phyloP scores from a whole-genome alignment of 768 basidiomycete genomes.

The Gloeophyllum trabeum region DNA sequence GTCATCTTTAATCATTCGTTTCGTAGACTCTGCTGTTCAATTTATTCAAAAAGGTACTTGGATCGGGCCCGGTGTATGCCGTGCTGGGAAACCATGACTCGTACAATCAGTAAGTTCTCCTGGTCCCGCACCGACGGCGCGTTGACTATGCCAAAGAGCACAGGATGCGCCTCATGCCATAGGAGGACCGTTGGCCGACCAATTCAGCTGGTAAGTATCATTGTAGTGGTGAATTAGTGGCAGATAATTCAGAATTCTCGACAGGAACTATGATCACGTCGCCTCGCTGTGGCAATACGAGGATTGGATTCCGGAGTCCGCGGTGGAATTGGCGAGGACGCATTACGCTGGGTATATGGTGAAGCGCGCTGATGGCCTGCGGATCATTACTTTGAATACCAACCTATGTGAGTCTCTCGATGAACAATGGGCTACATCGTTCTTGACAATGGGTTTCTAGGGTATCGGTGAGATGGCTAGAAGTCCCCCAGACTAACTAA shows the following conservation, averaged over 20 bases:
- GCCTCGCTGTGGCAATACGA: slow-evolving; percentile 62
- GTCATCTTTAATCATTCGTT: background rate
- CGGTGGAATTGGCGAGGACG: slow-evolving; percentile 42
- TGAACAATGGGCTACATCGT: slow-evolving; percentile 58
- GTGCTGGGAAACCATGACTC: slow-evolving; percentile 72
- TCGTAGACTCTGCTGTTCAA: slow-evolving; percentile 51
- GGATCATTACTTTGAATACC: slow-evolving; percentile 67
- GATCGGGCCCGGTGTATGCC: slow-evolving; percentile 60
- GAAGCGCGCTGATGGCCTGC: slow-evolving; percentile 49
- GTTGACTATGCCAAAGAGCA: slow-evolving; percentile 23
- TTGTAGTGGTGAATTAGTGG: too few relatives aligned
- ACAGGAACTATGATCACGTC: slow-evolving; percentile 71
- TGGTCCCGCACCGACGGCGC: background rate
- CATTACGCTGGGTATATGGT: slow-evolving; percentile 73
- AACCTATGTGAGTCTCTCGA: slow-evolving; percentile 36
- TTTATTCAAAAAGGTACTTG: slow-evolving; percentile 49
- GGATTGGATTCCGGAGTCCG: slow-evolving; percentile 51
- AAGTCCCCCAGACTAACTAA: background rate
- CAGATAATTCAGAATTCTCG: too few relatives aligned
- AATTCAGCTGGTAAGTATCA: slow-evolving; percentile 52
- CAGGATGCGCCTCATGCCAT: slow-evolving; percentile 53
- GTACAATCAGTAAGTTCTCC: slow-evolving; percentile 42
- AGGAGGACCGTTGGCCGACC: slow-evolving; percentile 38
- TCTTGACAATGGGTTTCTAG: background rate
- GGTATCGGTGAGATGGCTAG: slow-evolving; percentile 23